phyloP scores from a whole-genome alignment of 495 filamentous ascomycete species.

The Penicillium psychrofluorescens region DNA sequence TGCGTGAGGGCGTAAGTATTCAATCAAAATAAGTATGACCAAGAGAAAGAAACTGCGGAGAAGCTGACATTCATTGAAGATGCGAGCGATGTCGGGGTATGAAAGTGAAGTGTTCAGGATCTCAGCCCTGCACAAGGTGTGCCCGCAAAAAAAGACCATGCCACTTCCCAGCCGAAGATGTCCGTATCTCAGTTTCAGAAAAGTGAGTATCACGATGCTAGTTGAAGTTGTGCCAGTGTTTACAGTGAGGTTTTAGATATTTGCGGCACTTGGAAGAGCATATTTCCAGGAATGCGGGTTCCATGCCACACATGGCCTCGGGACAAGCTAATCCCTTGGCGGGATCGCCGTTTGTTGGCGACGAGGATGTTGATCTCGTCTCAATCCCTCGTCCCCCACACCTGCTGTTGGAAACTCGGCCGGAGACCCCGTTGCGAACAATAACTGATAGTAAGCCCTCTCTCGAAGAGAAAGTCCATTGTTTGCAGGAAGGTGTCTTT shows the following conservation, averaged over 20 bases:
- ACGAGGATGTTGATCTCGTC: conserved; percentile 1
- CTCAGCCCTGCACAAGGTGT: conserved; percentile 26
- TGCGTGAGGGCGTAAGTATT: conserved; percentile 16
- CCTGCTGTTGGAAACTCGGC: conserved; percentile 2
- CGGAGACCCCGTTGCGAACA: conserved; percentile 1
- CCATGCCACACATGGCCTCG: not conserved
- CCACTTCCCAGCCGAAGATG: conserved; percentile 23
- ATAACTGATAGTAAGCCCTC: conserved; percentile 1
- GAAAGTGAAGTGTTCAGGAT: conserved; percentile 33
- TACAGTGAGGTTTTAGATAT: conserved; percentile 3
- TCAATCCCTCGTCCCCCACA: not conserved
- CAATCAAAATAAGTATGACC: too few relatives aligned
- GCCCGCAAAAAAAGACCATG: conserved; percentile 22
- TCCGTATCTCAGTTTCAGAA: conserved; percentile 24
- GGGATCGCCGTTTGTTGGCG: not conserved
- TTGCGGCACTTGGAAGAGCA: conserved; percentile 16
- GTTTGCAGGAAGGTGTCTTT: too few relatives aligned
- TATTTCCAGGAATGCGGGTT: conserved; percentile 2
- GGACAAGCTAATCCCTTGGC: not conserved
- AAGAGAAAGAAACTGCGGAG: not conserved
- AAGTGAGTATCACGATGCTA: conserved; percentile 11
- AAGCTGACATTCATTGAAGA: conserved; percentile 4
- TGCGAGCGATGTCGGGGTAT: conserved; percentile 30
- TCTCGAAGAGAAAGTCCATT: too few relatives aligned
- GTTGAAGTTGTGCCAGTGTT: not conserved